Evolutionary conservation across 805 yeast genomes (phyloP).

Genomic region (Barnettozyma botsteinii): DNA sequence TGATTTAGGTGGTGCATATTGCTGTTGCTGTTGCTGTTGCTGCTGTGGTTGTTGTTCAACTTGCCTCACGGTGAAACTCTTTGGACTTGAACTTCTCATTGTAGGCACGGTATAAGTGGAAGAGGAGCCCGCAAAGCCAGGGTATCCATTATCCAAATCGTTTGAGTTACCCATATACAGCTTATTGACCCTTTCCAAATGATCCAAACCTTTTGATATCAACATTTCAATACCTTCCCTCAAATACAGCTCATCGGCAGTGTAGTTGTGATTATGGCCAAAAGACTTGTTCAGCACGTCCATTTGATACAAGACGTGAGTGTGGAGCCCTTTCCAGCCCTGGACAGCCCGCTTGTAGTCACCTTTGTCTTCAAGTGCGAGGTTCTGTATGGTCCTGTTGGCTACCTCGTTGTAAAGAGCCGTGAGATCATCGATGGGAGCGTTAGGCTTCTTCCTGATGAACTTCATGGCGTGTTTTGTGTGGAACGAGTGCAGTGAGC

Average conservation of each 20-base stretch:
- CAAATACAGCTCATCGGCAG: slow-evolving; percentile 42
- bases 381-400: slow-evolving; percentile 48
- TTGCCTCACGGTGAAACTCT: slow-evolving; percentile 22
- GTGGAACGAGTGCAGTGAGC: background rate
- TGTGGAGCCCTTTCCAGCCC: slow-evolving; percentile 73
- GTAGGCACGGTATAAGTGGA: slow-evolving; percentile 20
- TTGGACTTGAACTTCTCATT: slow-evolving; percentile 19
- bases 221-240: slow-evolving; percentile 24
- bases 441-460: slow-evolving; percentile 53
- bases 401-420: slow-evolving; percentile 60
- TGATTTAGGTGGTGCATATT: slow-evolving; percentile 9
- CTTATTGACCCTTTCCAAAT: slow-evolving; percentile 32
- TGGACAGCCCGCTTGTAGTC: slow-evolving; percentile 50
- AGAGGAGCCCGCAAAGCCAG: background rate
- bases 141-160: background rate
- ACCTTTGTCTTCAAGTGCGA: slow-evolving; percentile 51
- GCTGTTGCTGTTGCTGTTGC: no score
- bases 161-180: slow-evolving; percentile 14
- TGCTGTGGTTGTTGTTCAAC: slow-evolving; percentile 12
- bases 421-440: slow-evolving; percentile 52
- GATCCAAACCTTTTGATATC: slow-evolving; percentile 27
- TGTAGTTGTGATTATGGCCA: slow-evolving; percentile 26
- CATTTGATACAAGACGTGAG: slow-evolving; percentile 49
- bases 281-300: slow-evolving; percentile 44
- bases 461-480: slow-evolving; percentile 34